Evolutionary conservation across 495 filamentous ascomycete species (phyloP).

Genomic region (Entonaema liquescens): DNA sequence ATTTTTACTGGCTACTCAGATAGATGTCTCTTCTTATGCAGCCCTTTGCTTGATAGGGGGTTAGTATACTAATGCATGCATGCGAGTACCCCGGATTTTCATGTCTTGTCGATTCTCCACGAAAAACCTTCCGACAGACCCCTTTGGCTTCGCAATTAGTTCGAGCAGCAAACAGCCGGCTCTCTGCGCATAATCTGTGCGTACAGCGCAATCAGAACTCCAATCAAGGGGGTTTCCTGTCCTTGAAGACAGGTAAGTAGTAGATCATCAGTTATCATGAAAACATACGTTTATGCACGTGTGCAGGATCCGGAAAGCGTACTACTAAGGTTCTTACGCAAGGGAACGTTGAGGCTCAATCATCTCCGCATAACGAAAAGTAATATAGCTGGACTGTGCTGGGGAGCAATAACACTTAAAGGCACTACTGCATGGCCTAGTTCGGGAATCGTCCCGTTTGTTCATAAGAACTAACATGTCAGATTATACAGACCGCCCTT

Average conservation of each 20-base stretch:
- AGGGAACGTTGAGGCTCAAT: slow-evolving; percentile 39
- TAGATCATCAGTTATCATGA: neutral
- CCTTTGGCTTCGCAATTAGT: neutral
- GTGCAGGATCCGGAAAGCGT: neutral
- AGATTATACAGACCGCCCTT: slow-evolving; percentile 20
- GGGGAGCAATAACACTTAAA: slow-evolving; percentile 11
- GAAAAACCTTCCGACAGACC: neutral
- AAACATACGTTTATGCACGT: neutral
- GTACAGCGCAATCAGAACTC: neutral
- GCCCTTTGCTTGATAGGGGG: no score
- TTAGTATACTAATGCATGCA: neutral
- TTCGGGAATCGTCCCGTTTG: neutral
- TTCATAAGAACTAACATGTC: slow-evolving; percentile 22
- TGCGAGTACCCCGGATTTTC: neutral
- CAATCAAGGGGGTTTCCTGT: slow-evolving; percentile 2
- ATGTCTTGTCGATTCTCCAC: neutral
- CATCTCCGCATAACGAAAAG: slow-evolving; percentile 21
- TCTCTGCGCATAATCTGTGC: neutral
- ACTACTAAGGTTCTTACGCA: slow-evolving; percentile 20
- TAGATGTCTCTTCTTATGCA: neutral
- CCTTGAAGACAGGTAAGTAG: neutral
- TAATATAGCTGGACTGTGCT: slow-evolving; percentile 19
- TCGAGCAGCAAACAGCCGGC: neutral
- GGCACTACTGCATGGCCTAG: neutral
- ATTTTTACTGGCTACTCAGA: slow-evolving; percentile 4